phyloP scores from a whole-genome alignment of 306 rosid species.

The Benincasa hispida region DNA sequence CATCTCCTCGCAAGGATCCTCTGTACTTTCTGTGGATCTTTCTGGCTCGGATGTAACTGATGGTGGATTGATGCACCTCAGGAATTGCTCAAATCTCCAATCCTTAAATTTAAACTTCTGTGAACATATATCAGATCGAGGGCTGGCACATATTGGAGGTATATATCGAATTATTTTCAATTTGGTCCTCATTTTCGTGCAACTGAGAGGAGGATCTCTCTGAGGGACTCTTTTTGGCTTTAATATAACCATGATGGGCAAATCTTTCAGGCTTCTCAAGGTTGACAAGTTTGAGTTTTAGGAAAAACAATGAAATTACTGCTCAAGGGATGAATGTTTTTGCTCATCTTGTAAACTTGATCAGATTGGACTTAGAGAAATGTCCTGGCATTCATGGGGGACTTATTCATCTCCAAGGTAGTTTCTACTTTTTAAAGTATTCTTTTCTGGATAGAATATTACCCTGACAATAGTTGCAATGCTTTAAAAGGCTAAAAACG shows the following conservation, averaged over 20 bases:
- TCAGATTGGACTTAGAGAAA: slow-evolving; percentile 87
- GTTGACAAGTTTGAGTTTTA: slow-evolving; percentile 76
- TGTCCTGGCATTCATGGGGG: slow-evolving; percentile 90
- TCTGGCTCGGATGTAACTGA: slow-evolving; percentile 78
- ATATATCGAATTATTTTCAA: slow-evolving; percentile 10
- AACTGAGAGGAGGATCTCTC: background rate
- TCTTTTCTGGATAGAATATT: background rate
- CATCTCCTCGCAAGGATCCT: slow-evolving; percentile 75
- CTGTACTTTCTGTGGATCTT: slow-evolving; percentile 77
- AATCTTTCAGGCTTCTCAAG: slow-evolving; percentile 57
- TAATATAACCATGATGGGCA: slow-evolving; percentile 8
- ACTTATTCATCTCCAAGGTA: slow-evolving; percentile 71
- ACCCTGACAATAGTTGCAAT: background rate
- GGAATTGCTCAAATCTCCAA: slow-evolving; percentile 59
- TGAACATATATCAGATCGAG: slow-evolving; percentile 69
- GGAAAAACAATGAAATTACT: slow-evolving; percentile 70
- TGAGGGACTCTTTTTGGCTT: background rate
- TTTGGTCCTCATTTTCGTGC: background rate
- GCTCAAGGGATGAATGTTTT: slow-evolving; percentile 70
- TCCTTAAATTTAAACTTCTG: slow-evolving; percentile 61
- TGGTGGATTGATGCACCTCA: slow-evolving; percentile 54
- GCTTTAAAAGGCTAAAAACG: too few relatives aligned
- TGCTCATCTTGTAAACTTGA: slow-evolving; percentile 50
- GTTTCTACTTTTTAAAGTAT: background rate
- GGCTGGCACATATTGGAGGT: slow-evolving; percentile 61